Evolutionary conservation across 148 eudicot species (phyloP).

Genomic region (Suaeda aralocaspica): DNA sequence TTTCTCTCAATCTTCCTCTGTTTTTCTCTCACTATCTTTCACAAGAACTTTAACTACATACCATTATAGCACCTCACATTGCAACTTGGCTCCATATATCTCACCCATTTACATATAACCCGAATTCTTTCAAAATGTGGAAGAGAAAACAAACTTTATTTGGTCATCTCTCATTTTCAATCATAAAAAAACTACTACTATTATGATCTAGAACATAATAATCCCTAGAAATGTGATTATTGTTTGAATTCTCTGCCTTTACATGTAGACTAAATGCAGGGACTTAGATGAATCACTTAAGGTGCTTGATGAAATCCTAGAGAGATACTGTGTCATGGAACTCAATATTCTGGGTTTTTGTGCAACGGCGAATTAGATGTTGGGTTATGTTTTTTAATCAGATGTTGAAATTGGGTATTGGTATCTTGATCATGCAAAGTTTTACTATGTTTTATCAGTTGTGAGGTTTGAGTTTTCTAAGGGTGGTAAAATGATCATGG

Average conservation of each 20-base stretch:
- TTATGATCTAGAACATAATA: slow-evolving; percentile 18
- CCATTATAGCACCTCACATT: slow-evolving; percentile 2
- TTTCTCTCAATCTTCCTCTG: slow-evolving; percentile 20
- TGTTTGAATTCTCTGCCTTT: slow-evolving; percentile 63
- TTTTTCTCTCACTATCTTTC: slow-evolving; percentile 16
- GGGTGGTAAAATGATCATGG: slow-evolving; percentile 47
- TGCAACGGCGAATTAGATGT: slow-evolving; percentile 32
- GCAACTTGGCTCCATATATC: slow-evolving; percentile 4
- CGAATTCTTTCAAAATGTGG: slow-evolving; percentile 49
- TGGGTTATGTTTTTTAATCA: slow-evolving; percentile 51
- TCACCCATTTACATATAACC: slow-evolving; percentile 40
- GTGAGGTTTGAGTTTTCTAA: slow-evolving; percentile 30
- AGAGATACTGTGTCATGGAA: slow-evolving; percentile 80
- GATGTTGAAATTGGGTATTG: slow-evolving; percentile 37
- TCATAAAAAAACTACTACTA: slow-evolving; percentile 43
- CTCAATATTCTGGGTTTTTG: slow-evolving; percentile 48
- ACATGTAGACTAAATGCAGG: slow-evolving; percentile 49
- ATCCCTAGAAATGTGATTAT: slow-evolving; percentile 24
- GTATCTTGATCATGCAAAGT: slow-evolving; percentile 68
- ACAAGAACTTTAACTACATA: slow-evolving; percentile 24
- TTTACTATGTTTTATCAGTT: slow-evolving; percentile 58
- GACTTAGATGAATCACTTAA: slow-evolving; percentile 37
- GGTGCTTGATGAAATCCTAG: slow-evolving; percentile 68
- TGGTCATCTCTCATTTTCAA: slow-evolving; percentile 62
- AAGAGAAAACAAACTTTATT: slow-evolving; percentile 42